Evolutionary conservation across 2,329 filamentous ascomycete species (phyloP), one percentile per base, ranked within the genome.

Genomic region (Diaporthe vaccinii): DNA sequence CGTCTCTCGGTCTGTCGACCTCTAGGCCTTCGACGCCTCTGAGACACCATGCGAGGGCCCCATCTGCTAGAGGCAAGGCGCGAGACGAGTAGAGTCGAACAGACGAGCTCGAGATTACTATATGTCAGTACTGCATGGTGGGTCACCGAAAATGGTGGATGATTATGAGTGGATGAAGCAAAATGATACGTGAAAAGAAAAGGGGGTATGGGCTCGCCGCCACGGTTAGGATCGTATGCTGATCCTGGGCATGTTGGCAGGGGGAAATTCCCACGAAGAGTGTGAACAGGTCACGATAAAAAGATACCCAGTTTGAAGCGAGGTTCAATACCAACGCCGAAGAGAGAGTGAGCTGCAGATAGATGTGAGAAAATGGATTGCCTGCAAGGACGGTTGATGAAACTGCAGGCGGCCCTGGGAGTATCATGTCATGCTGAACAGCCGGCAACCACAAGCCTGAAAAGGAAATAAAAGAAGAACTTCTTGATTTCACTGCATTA

Each of bases 21-120:
- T 89, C 87, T 34, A 82, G 87, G n/a, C 88, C 88, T 0, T 82
- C 82, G 28, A 88, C 86, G 46, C 88, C 88, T 78, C 78, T 88
- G 25, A 77, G 77, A 36, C 82, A 80, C 80, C 84, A 78, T 78
- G 83, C 65, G 77, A 82, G 79, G 51, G 78, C 76, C 1, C 82
- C 83, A 4, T 87, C 86, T 59, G 80, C 83, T 31, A 82, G 82
- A 74, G 82, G 83, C 75, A 81, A 85, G 76, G 82, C 81, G 74
- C 81, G 81, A 34, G 84, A 86, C 25, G 83, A 86, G 34, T 87
- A 78, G 73, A 74, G 36, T 55, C 49, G n/a, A 53, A 53, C 46
- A 69, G 34, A 36, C 31, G 34, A 53, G 46, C 57, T 9, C 4
- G 31, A 31, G 28, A 44, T 22, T 20, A 62, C 12, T 34, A 44